Evolutionary conservation across 352 stramenopile genomes (phyloP).

Genomic region (Thalassiosira hispida): DNA sequence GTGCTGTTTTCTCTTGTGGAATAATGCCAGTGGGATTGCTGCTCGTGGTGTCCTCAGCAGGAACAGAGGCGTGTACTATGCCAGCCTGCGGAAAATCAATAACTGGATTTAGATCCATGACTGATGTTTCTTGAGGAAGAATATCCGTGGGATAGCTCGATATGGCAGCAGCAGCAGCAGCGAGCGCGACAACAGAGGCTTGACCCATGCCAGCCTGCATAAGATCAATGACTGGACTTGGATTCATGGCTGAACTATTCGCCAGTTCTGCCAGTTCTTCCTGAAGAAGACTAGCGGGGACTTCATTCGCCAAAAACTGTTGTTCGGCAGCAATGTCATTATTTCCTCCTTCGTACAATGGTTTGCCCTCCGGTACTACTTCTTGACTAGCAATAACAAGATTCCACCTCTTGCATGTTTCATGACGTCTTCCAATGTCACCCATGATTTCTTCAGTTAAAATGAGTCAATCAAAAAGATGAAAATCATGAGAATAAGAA

Average conservation of each 20-base stretch:
- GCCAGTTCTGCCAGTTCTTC: not conserved
- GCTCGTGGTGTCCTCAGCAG: too few relatives aligned
- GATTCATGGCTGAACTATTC: too few relatives aligned
- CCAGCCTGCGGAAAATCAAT: too few relatives aligned
- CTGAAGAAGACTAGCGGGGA: not conserved
- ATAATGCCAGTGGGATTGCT: not conserved
- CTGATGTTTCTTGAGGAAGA: too few relatives aligned
- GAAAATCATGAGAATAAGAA: not conserved
- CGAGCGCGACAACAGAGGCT: too few relatives aligned
- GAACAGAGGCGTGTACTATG: too few relatives aligned
- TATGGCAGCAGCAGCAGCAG: too few relatives aligned
- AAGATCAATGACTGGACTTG: too few relatives aligned
- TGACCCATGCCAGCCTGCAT: too few relatives aligned
- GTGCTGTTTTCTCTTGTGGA: not conserved
- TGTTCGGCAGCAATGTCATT: not conserved
- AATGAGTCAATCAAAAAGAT: not conserved
- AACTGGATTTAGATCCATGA: too few relatives aligned
- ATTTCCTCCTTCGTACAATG: not conserved
- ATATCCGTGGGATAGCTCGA: too few relatives aligned
- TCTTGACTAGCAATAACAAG: not conserved
- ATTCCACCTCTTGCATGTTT: not conserved
- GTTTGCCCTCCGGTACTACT: not conserved
- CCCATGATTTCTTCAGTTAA: not conserved
- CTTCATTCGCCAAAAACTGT: not conserved
- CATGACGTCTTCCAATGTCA: not conserved